Evolutionary conservation across 805 yeast genomes (phyloP), one percentile per base, ranked within the genome.

Genomic region (Vanderwaltozyma tropicalis): DNA sequence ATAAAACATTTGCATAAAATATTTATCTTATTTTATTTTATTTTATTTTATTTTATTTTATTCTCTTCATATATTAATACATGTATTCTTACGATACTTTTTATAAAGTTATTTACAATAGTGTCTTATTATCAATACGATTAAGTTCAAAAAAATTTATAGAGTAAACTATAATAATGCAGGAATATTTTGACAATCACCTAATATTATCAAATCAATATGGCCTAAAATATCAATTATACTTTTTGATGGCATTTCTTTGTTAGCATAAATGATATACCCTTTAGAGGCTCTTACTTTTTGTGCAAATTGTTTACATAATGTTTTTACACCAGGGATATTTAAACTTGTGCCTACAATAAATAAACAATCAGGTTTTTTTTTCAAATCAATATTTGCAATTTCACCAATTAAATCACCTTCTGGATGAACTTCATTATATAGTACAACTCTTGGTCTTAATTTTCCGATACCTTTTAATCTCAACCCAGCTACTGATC

Each of bases 291-390:
- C 63, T 45, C 71, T 78, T 3, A 78, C 76, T 6, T 71, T 68
- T 41, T 67, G 67, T 1, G 79, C 68, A 63, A 80, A 64, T 47
- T 78, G 82, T 44, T 68, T 71, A 8, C 76, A 80, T 32, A 79
- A 53, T 40, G 78, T 62, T 46, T 73, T 61, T 9, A 79, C 86
- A 2, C 85, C 85, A 0, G 86, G 86, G 20, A 87, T 87, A 52
- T 82, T 78, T 41, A 87, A 64, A 2, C 94, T 78, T 0, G 96
- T 87, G 3, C 96, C 96, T 7, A 81, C 83, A 36, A 87, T 78
- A 6, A 87, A 61, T 32, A 86, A 60, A 49, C 89, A 79, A 54
- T 87, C 96, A 14, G 94, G 87, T 28, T 69, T 70, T 10, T 68
- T 59, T 41, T 66, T 68, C 31, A 83, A 57, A 57, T 87, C 96